Evolutionary conservation across 345 rosid species (phyloP), one percentile per base, ranked within the genome.

Genomic region (Reutealis trisperma): DNA sequence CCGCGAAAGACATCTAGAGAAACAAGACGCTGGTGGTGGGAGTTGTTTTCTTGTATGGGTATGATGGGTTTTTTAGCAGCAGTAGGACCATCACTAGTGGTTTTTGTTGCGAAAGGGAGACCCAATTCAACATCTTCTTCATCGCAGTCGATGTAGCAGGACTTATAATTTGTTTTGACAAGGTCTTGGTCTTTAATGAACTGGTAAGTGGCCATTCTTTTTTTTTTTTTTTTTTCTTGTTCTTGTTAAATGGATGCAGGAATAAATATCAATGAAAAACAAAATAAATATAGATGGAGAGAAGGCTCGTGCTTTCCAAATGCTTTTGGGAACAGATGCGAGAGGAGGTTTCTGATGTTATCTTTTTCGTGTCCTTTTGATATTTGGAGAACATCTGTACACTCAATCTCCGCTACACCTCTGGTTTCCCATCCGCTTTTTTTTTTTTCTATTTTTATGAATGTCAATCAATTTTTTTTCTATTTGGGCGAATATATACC

Each of bases 1-100:
- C 96, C 93, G 4, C 96, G 92, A 69, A 90, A 91, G 67, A 90
- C 96, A 65, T 91, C 96, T 25, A 90, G 89, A 41, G 96, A 91
- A 68, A 82, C 86, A 19, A 91, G 84, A 34, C 96, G 86, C 19
- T 41, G 75, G 15, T 71, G 67, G n/a, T n/a, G 77, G 0, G 82
- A 71, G 49, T 49, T 71, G 6, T 60, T 70, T 49, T 77, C 78
- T 67, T 67, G 75, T 9, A 12, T 67, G 67, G 15, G 9, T 16
- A 9, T 14, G 10, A 12, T 71, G 67, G 15, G 9, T 16, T 9
- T 14, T n/a, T 15, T 22, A 42, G 5, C 57, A 32, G 41, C 6
- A 37, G 41, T 4, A 4, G 41, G 41, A 37, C 47, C 66, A 18
- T 24, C 27, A 21, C 4, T 6, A 24, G 22, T 37, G 5, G 32